phyloP scores from a whole-genome alignment of 2,329 filamentous ascomycete species.

The Beauveria sp. region DNA sequence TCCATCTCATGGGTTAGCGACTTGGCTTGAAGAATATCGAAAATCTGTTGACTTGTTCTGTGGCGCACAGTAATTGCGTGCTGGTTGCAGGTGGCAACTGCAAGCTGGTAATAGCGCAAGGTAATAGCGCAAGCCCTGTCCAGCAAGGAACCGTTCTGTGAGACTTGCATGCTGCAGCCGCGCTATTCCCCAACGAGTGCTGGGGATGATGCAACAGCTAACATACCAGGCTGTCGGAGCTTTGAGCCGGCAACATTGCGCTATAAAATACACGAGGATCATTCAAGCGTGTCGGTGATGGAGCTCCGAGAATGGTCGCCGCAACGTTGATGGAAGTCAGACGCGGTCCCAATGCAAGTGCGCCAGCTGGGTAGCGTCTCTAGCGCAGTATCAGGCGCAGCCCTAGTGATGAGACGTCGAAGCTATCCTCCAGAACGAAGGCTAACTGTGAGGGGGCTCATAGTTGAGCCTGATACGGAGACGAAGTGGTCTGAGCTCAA shows the following conservation, averaged over 20 bases:
- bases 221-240: not conserved
- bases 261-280: not conserved
- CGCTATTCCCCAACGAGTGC: not conserved
- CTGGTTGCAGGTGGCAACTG: not conserved
- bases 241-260: not conserved
- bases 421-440: not conserved
- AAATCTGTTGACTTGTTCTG: not conserved
- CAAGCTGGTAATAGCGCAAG: not conserved
- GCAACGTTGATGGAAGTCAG: not conserved
- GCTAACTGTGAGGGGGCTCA: not conserved
- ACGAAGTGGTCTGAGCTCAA: not conserved
- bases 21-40: not conserved
- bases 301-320: not conserved
- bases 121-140: not conserved
- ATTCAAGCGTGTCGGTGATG: not conserved
- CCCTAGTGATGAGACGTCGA: not conserved
- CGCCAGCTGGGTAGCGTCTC: not conserved
- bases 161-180: slow-evolving; percentile 1
- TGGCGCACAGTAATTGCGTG: not conserved
- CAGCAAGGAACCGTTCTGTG: not conserved
- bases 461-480: not conserved
- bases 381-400: not conserved
- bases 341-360: not conserved
- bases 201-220: not conserved
- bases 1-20: not conserved